Conservation (phyloP, 2,329 filamentous ascomycete genomes). For the Shiraia bambusicola region DNA sequence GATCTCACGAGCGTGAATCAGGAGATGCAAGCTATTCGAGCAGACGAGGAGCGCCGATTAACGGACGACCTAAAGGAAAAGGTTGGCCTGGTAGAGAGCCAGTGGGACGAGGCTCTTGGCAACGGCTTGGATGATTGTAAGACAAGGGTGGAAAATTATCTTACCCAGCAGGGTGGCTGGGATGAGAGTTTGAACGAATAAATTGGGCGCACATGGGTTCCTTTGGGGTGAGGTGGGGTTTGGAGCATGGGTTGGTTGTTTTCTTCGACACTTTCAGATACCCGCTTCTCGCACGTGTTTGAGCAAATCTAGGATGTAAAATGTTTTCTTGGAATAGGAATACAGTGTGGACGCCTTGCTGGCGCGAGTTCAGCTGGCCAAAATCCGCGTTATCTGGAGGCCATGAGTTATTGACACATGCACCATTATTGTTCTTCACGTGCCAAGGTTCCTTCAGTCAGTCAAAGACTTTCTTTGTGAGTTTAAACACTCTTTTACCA, state of each 20-base stretch:
- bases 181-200: constrained; percentile 63
- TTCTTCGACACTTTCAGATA: constrained; percentile 33
- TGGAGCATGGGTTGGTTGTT: constrained; percentile 14
- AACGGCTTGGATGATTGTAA: constrained; percentile 72
- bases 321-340: constrained; percentile 8
- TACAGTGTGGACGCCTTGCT: constrained; percentile 3
- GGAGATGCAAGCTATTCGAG: constrained; percentile 60
- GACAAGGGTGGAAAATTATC: constrained; percentile 69
- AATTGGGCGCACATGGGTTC: constrained; percentile 5
- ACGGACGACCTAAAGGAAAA: constrained; percentile 92
- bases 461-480: too few species aligned
- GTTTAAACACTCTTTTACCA: too few species aligned
- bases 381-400: background rate
- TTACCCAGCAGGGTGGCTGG: constrained; percentile 82
- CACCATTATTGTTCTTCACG: too few species aligned
- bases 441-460: too few species aligned
- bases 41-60: constrained; percentile 68
- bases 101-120: constrained; percentile 87
- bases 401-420: constrained; percentile 2
- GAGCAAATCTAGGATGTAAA: constrained; percentile 7
- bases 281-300: constrained; percentile 30
- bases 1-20: constrained; percentile 44
- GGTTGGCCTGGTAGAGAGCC: constrained; percentile 83
- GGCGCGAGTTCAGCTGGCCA: constrained; percentile 4
- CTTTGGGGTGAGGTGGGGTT: too few species aligned